These are phyloP conservation scores for Blastobotrys serpentis DNA, from an alignment of 1,139 yeast species.

Conservation along the genomic window DNA sequence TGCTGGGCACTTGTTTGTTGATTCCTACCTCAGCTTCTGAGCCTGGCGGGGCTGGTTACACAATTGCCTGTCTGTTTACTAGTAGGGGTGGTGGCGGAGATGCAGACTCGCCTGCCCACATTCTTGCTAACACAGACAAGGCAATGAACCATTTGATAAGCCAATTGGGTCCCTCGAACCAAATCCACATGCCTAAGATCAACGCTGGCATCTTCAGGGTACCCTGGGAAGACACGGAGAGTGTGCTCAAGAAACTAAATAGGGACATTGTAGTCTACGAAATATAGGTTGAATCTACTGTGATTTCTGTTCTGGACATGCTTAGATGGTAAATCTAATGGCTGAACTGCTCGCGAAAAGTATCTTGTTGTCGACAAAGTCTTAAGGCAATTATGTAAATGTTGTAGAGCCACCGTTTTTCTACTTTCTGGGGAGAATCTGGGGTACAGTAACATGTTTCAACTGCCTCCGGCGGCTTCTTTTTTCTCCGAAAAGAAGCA, in stretches of 20 bases:
- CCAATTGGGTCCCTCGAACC: slow-evolving; percentile 36
- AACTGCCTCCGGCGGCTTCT: too few relatives aligned
- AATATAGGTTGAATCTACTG: slow-evolving; percentile 16
- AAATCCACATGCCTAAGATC: slow-evolving; percentile 67
- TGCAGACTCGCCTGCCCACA: slow-evolving; percentile 46
- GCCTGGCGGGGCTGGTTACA: slow-evolving; percentile 31
- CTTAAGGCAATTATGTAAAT: too few relatives aligned
- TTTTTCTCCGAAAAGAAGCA: too few relatives aligned
- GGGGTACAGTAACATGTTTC: too few relatives aligned
- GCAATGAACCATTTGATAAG: slow-evolving; percentile 49
- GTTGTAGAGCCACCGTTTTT: too few relatives aligned
- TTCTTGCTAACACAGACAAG: slow-evolving; percentile 48
- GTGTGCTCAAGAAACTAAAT: slow-evolving; percentile 41
- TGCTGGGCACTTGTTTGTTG: slow-evolving; percentile 57
- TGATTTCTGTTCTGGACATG: background rate
- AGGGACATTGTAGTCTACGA: slow-evolving; percentile 47
- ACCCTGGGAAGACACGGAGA: slow-evolving; percentile 72
- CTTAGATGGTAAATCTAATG: too few relatives aligned
- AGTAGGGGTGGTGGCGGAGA: slow-evolving; percentile 43
- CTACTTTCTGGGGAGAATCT: too few relatives aligned
- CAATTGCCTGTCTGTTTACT: slow-evolving; percentile 64
- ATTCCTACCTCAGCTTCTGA: slow-evolving; percentile 45
- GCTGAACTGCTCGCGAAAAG: too few relatives aligned
- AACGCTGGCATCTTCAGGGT: slow-evolving; percentile 78
- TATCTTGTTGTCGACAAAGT: too few relatives aligned